Evolutionary conservation across 2,329 filamentous ascomycete genomes (phyloP), one percentile per base, ranked within the genome.

Genomic region (Paracamarosporium sp.): DNA sequence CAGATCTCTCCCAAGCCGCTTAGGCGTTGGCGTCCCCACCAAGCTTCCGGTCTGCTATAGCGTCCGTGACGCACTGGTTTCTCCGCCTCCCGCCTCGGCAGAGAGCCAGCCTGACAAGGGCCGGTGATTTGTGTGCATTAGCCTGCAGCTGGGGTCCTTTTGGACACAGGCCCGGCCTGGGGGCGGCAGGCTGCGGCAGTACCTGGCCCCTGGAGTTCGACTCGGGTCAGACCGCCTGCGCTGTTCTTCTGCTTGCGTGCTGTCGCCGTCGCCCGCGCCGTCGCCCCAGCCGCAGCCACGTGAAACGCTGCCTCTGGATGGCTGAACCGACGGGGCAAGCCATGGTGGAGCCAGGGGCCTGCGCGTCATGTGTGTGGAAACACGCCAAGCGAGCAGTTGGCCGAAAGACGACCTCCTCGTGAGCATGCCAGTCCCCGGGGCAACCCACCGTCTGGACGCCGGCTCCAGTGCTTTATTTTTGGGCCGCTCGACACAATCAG

Each of bases 71-170:
- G 71, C 67, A 71, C 67, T 67, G 62, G 60, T 61, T 62, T 65
- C 69, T 71, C 67, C 70, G 66, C 70, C 48, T 68, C 68, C 69
- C 70, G 67, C 69, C 63, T 66, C 68, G 65, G 65, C 71, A 67
- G 69, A 67, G 63, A 65, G 56, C 53, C 57, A 66, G 61, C 65
- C 63, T 68, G 66, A 71, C 68, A 64, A 68, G 59, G 64, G 65
- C 62, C 68, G 64, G 66, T 66, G 64, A 69, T 71, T 68, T 66
- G 63, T 61, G 62, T 64, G 61, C 69, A 70, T 69, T 56, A 63
- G 68, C 69, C 60, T 63, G 61, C 64, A 62, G 62, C 64, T 62
- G 66, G 64, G 57, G 59, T 9, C 30, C 58, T 61, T 65, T 59
- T 36, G 63, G 56, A 54, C 60, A 66, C 65, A 55, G 61, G 54